Base-by-base conservation (phyloP, 306 rosid species). In the Sesbania bispinosa region DNA sequence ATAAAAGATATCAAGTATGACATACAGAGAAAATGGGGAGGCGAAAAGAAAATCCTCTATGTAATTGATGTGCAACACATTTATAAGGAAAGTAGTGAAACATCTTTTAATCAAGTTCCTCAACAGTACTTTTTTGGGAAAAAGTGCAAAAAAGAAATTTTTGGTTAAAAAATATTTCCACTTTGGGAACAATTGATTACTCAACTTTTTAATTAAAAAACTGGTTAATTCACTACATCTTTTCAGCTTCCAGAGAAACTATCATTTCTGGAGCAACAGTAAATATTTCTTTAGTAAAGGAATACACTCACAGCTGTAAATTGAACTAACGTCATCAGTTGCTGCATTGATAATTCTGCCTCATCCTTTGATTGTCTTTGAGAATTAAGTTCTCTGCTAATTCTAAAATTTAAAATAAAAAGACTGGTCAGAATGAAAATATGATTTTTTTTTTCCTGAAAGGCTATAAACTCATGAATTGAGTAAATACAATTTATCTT, bases 271-370 rank as follows among this genome's bases (percentile, higher is more conserved):
- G 18, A 75, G 62, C 30, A 42, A 32, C 32, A 45, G 39, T 59
- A 35, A 50, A 16, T 75, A 30, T 48, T 51, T 65, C 30, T 53
- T 71, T 16, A 70, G 47, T 46, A 24, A 77, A 73, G 52, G 70
- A 81, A 24, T 67, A 58, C 69, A 87, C 97, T 82, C 74, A 91
- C 97, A 45, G 87, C 97, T n/a, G 97, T 91, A 76, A 5, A 78
- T 54, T 87, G 89, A 81, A 91, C 97, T 79, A 75, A 50, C 45
- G 61, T 79, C 91, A 87, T 87, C 60, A 91, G 77, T 65, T 91
- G 96, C 82, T 78, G 89, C 71, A 91, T 87, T 59, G 82, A 69
- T 30, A 63, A 78, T 58, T 75, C 83, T 35, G 86, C 92, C 74
- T 87, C 97, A 1, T 85, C 91, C 74, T 60, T 77, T 35, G 85